phyloP scores from a whole-genome alignment of 73 alveolate genomes.

The Paraurostyla sp. region DNA sequence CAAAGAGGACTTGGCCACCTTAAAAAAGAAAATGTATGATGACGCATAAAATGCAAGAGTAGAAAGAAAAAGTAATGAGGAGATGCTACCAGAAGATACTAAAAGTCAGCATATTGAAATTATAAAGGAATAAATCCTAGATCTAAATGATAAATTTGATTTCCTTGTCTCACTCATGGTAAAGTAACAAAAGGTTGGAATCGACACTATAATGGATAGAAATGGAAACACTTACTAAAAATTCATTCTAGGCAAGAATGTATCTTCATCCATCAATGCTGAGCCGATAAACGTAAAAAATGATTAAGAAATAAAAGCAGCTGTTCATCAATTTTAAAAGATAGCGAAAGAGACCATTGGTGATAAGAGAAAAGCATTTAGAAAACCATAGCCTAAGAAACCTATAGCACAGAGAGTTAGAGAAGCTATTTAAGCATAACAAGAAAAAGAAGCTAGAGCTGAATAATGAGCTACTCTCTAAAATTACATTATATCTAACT shows the following conservation, averaged over 20 bases:
- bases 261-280: background rate
- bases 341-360: background rate
- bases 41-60: background rate
- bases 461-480: background rate
- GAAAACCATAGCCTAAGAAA: slow-evolving; percentile 18
- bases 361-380: background rate
- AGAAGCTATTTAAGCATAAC: background rate
- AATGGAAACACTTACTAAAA: background rate
- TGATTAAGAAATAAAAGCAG: background rate
- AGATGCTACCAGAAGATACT: background rate
- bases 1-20: background rate
- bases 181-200: background rate
- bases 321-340: background rate
- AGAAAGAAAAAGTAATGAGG: slow-evolving; percentile 38
- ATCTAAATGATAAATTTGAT: slow-evolving; percentile 46
- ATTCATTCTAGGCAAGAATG: background rate
- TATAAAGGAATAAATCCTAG: slow-evolving; percentile 23
- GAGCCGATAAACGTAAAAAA: background rate
- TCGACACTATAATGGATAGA: background rate
- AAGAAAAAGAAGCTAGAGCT: slow-evolving; percentile 11
- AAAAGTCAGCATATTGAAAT: background rate
- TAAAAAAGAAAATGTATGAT: background rate
- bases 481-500: background rate
- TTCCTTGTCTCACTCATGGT: background rate
- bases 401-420: slow-evolving; percentile 32